phyloP scores from a whole-genome alignment of 2,329 filamentous ascomycete genomes.

The Ceratocystis diversiconidia region DNA sequence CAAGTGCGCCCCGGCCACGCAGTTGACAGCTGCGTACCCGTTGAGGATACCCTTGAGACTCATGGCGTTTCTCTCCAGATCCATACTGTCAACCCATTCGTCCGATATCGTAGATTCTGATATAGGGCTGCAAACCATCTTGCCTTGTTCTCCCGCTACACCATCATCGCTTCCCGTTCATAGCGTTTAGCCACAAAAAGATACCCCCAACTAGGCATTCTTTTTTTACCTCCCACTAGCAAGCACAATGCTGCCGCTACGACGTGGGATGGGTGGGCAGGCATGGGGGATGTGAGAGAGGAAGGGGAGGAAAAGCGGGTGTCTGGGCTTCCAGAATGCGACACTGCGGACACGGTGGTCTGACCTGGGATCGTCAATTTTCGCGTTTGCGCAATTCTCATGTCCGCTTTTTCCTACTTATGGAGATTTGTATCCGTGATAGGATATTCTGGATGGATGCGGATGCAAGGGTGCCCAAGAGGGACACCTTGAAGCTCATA shows the following conservation, averaged over 20 bases:
- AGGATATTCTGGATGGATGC: background rate
- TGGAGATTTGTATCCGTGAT: background rate
- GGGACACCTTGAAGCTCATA: background rate
- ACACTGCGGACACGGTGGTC: conserved; percentile 3
- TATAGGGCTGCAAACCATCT: background rate
- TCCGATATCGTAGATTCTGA: background rate
- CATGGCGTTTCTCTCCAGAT: background rate
- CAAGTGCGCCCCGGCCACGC: background rate
- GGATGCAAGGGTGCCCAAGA: conserved; percentile 4
- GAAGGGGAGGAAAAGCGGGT: background rate
- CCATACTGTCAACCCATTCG: background rate
- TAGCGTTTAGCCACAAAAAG: background rate
- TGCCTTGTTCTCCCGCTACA: background rate
- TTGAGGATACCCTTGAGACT: background rate
- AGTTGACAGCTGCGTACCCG: background rate
- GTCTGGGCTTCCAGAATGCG: background rate
- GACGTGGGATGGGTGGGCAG: background rate
- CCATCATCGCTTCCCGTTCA: background rate
- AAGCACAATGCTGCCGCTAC: too few species aligned
- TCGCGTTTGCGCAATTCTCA: background rate
- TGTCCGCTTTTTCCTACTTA: background rate
- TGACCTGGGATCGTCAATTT: background rate
- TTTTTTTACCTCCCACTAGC: background rate
- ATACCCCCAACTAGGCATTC: background rate
- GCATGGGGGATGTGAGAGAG: background rate